These are phyloP conservation scores for Malbranchea cinnamomea DNA, from an alignment of 2,329 filamentous ascomycete species.

Conservation along the genomic window DNA sequence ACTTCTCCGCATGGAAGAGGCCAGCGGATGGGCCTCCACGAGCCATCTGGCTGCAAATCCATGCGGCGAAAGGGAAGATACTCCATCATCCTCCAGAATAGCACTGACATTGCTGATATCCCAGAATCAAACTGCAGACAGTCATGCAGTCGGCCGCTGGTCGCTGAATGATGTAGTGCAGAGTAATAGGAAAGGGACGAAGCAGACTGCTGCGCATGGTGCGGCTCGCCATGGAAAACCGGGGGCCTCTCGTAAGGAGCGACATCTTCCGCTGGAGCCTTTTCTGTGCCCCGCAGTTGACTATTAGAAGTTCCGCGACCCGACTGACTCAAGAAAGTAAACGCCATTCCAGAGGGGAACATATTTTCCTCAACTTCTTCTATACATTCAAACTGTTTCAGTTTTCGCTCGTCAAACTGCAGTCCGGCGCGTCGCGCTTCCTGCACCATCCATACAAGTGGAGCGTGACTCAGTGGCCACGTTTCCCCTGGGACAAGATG, in stretches of 20 bases:
- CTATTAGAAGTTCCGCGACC: too few species aligned
- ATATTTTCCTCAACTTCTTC: too few species aligned
- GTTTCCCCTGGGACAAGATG: slow-evolving; percentile 18
- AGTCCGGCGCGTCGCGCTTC: slow-evolving; percentile 49
- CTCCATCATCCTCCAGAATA: slow-evolving; percentile 66
- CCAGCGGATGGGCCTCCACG: slow-evolving; percentile 69
- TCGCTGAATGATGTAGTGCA: slow-evolving; percentile 43
- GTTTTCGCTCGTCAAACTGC: slow-evolving; percentile 52
- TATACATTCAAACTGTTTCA: slow-evolving; percentile 53
- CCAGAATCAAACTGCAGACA: slow-evolving; percentile 52
- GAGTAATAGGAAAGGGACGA: slow-evolving; percentile 36
- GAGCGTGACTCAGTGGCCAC: slow-evolving; percentile 33
- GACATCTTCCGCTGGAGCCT: too few species aligned
- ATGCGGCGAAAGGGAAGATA: slow-evolving; percentile 68
- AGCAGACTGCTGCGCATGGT: slow-evolving; percentile 11
- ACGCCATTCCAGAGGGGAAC: too few species aligned
- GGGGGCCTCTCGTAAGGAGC: too few species aligned
- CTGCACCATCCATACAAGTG: slow-evolving; percentile 39
- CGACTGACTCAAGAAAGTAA: too few species aligned
- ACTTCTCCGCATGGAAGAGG: slow-evolving; percentile 64
- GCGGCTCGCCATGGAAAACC: too few species aligned
- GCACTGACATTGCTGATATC: slow-evolving; percentile 38
- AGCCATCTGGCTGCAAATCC: slow-evolving; percentile 57
- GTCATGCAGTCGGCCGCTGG: slow-evolving; percentile 48
- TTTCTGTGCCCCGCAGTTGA: too few species aligned